phyloP scores from a whole-genome alignment of 1,139 yeast genomes.

The Candida dubliniensis region DNA sequence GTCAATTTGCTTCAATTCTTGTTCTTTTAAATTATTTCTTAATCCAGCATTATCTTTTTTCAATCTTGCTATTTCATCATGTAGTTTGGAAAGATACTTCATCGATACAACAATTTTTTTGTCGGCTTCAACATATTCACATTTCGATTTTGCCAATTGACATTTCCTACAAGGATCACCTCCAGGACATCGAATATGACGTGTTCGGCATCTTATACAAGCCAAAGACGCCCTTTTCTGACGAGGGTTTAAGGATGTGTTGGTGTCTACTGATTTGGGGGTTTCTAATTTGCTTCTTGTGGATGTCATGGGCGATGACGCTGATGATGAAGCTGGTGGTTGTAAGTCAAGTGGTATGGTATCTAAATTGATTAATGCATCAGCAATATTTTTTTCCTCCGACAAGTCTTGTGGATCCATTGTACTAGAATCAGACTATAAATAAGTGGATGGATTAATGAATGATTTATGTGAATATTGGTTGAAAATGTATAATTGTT shows the following conservation, averaged over 20 bases:
- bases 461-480: too few species aligned
- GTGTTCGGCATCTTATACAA: constrained; percentile 70
- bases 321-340: background rate
- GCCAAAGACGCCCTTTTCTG: constrained; percentile 42
- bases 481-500: too few species aligned
- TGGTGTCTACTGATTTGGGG: background rate
- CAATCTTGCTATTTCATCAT: constrained; percentile 59
- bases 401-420: background rate
- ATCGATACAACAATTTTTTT: constrained; percentile 76
- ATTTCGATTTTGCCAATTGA: constrained; percentile 52
- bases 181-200: constrained; percentile 82
- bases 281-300: background rate
- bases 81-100: constrained; percentile 68
- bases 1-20: constrained; percentile 18
- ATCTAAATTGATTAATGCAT: background rate
- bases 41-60: constrained; percentile 57
- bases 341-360: constrained; percentile 1
- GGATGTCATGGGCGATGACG: constrained; percentile 3
- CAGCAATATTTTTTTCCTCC: background rate
- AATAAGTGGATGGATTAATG: too few species aligned
- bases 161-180: constrained; percentile 77
- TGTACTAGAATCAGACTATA: too few species aligned
- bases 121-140: constrained; percentile 79
- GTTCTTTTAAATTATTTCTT: constrained; percentile 44
- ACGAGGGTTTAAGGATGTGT: constrained; percentile 6